Base-by-base conservation (phyloP, 2,329 filamentous ascomycete species). In the Aspergillus viridinutans region DNA sequence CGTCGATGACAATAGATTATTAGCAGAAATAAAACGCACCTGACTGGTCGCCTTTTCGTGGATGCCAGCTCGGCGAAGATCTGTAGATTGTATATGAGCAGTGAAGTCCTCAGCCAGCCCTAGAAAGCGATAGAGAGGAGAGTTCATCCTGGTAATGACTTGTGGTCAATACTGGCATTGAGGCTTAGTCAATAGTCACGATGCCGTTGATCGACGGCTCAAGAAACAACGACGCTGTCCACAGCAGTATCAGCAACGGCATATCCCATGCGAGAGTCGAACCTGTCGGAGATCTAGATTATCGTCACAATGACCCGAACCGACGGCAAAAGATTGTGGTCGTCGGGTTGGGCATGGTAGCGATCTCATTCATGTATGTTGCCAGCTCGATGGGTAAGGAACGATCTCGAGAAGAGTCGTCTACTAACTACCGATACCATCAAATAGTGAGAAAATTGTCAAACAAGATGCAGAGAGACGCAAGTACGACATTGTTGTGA, bases 271-370 rank as follows among this genome's bases (percentile, higher is more conserved):
- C 51, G 12, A 53, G 51, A 21, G 52, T 38, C 42, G 53, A 61
- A 25, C 23, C 56, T 47, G 25, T 47, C 25, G 23, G 51, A 47
- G 56, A 54, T 35, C 38, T 29, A 12, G 56, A 53, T 28, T 14
- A 26, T 6, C 51, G 47, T 49, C 25, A 50, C 8, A 17, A 60
- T 50, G 57, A 61, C 29, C 28, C 45, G 23, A 58, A 63, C 26
- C 59, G 60, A 43, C 65, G 70, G 40, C 90, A 90, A 72, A 86
- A 82, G 68, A 76, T 95, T 38, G 90, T 95, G 2, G 86, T 96
- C 40, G 90, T 96, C 42, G 92, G 92, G 9, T 75, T 96, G 74
- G 92, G 92, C 2, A 97, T 97, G 92, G 92, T 96, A 48, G 90
- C 89, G 42, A 88, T 94, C 64, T 87, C 89, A 45, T 93, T 95